Base-by-base conservation (phyloP, 2,329 filamentous ascomycete species). In the Sporothrix pallida region DNA sequence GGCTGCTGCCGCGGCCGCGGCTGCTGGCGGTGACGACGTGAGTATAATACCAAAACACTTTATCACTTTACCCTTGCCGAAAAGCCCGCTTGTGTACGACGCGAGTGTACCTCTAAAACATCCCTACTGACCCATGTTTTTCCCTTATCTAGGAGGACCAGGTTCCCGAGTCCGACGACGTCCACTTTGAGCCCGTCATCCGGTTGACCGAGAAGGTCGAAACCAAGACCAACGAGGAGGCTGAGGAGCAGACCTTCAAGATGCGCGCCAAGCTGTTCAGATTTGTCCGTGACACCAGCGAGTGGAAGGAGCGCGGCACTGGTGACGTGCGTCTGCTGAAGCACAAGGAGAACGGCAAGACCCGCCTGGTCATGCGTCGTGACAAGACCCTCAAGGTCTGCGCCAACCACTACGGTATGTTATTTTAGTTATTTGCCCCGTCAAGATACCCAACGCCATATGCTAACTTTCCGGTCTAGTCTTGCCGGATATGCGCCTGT, bases 371-470 rank as follows among this genome's bases (percentile, higher is more conserved):
- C 79, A 99, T 99, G 96, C 93, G 96, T 83, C 90, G 96, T 83
- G 96, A 99, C 88, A 98, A 98, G 93, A 99, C 96, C 75, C 91
- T 98, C 86, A 99, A 99, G 90, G 96, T 99, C 85, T 99, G 96
- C 91, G 96, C 96, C 82, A 99, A 99, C 88, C 96, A 99, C 89
- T 99, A 99, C 86, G 92, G 95, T 97, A 91, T 7, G 74, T 71
- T 37, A 37, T 37, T 37, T 7, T 37, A 37, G 31, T 3, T 7
- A 15, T 37, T 12, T 1, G 1, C n/a, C 20, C 42, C 46, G 17
- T 4, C 13, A 9, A 13, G 2, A 13, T 15, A 23, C 20, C 31
- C 2, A 13, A 46, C 7, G 1, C 52, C 37, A n/a, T 42, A 8
- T 48, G n/a, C 31, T 54, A 2, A 52, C 48, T 31, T n/a, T 54